Percentiles rank a stretch among this genome's conserved stretches.
Conservation (phyloP, 352 stramenopile species). For the Phytophthora hybrid region DNA sequence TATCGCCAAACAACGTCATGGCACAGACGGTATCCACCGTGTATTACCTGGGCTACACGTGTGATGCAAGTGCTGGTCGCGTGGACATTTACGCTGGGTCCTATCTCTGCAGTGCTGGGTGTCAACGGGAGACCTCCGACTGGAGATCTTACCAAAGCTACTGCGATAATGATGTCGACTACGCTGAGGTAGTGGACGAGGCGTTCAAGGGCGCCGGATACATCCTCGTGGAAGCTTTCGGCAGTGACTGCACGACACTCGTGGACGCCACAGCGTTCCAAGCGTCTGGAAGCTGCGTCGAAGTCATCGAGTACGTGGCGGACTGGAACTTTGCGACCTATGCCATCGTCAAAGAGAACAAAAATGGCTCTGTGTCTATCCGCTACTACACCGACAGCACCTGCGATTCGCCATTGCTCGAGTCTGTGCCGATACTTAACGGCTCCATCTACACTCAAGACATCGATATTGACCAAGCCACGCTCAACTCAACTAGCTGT, state of each 20-base stretch:
- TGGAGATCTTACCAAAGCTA: not conserved
- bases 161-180: not conserved
- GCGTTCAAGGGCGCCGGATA: not conserved
- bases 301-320: slow-evolving; percentile 10
- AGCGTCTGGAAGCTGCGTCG: slow-evolving; percentile 2
- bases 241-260: not conserved
- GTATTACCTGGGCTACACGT: not conserved
- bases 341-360: not conserved
- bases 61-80: not conserved
- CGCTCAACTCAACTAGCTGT: not conserved
- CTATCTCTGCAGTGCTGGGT: not conserved
- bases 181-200: not conserved
- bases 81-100: not conserved
- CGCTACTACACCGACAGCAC: slow-evolving; percentile 8
- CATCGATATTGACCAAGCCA: not conserved
- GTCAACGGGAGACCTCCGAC: not conserved
- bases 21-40: not conserved
- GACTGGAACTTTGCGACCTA: not conserved
- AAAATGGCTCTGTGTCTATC: not conserved
- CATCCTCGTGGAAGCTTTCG: not conserved
- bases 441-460: slow-evolving; percentile 2
- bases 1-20: not conserved
- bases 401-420: not conserved
- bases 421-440: not conserved
- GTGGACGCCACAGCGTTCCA: slow-evolving; percentile 2